A percentile compares a stretch with the other conserved stretches of the same genome.
Evolutionary conservation across 2,329 filamentous ascomycete genomes (phyloP).

Genomic region (Cercospora brassicicola): DNA sequence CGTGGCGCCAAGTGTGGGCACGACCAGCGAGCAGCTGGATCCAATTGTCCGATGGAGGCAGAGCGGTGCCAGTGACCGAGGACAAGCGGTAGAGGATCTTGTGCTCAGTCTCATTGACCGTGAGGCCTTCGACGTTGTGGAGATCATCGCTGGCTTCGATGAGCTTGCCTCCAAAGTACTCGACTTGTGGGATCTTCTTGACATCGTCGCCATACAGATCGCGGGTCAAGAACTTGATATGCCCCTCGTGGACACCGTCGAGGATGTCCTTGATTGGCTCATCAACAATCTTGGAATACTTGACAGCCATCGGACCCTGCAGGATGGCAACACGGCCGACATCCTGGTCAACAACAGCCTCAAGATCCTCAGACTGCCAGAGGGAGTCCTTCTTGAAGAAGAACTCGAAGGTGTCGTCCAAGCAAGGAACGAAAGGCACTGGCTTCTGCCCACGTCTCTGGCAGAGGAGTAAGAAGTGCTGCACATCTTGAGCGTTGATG

Average conservation of each 20-base stretch:
- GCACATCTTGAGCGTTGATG: constrained; percentile 97
- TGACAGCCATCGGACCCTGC: constrained; percentile 88
- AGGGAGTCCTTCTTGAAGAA: constrained; percentile 99
- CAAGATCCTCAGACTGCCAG: constrained; percentile 97
- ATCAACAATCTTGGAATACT: constrained; percentile 84
- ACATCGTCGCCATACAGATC: constrained; percentile 78
- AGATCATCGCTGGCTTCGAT: constrained; percentile 69
- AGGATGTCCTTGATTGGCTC: constrained; percentile 95
- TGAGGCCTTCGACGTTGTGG: constrained; percentile 77
- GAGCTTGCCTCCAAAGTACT: constrained; percentile 93
- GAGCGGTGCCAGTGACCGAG: constrained; percentile 66
- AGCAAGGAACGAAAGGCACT: constrained; percentile 88
- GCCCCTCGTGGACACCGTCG: constrained; percentile 82
- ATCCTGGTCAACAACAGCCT: constrained; percentile 92
- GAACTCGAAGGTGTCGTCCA: constrained; percentile 97
- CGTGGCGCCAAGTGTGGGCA: constrained; percentile 88
- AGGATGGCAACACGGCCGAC: constrained; percentile 95
- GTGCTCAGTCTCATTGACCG: constrained; percentile 72
- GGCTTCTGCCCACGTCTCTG: constrained; percentile 92
- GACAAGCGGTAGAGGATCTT: constrained; percentile 86
- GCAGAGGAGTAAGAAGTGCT: constrained; percentile 93
- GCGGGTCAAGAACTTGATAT: constrained; percentile 75
- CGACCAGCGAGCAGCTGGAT: constrained; percentile 81
- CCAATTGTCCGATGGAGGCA: constrained; percentile 83
- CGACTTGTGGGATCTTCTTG: constrained; percentile 74